These are phyloP conservation scores for Leishmania tarentolae DNA, from an alignment of 208 protist species.

Conservation along the genomic window DNA sequence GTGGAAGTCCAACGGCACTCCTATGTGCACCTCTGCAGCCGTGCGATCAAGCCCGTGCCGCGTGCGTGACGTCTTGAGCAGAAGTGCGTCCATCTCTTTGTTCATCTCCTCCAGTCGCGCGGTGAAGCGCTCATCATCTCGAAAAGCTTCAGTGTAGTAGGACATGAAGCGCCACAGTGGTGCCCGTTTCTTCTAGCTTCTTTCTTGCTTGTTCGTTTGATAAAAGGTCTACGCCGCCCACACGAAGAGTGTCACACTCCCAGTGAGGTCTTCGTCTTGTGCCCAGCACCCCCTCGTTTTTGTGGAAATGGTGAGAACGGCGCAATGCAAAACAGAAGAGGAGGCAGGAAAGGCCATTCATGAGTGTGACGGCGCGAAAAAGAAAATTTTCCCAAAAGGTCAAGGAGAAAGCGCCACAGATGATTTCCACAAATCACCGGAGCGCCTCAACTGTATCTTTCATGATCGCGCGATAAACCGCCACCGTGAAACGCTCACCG, in stretches of 20 bases:
- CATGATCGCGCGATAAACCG: background rate
- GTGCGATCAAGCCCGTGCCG: conserved; percentile 39
- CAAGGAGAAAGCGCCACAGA: background rate
- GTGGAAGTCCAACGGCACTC: conserved; percentile 18
- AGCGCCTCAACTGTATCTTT: background rate
- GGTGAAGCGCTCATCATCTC: conserved; percentile 45
- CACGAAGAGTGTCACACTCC: background rate
- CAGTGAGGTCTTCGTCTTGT: background rate
- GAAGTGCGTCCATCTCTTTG: conserved; percentile 70
- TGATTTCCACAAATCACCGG: background rate
- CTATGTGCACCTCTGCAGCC: conserved; percentile 15
- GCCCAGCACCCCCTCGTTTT: background rate
- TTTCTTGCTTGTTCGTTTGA: background rate
- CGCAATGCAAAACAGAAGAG: background rate
- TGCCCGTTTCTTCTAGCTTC: background rate
- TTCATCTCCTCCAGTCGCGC: conserved; percentile 67
- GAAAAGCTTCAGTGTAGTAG: conserved; percentile 2
- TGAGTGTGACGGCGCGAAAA: background rate
- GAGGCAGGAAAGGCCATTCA: background rate
- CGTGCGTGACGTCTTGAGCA: conserved; percentile 54
- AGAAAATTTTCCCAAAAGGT: background rate
- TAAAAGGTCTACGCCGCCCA: background rate
- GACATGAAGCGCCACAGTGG: conserved; percentile 9
- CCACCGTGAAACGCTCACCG: background rate
- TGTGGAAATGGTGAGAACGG: background rate